Base-by-base conservation (phyloP, 2,329 filamentous ascomycete species). In the Cladobotryum mycophilum region DNA sequence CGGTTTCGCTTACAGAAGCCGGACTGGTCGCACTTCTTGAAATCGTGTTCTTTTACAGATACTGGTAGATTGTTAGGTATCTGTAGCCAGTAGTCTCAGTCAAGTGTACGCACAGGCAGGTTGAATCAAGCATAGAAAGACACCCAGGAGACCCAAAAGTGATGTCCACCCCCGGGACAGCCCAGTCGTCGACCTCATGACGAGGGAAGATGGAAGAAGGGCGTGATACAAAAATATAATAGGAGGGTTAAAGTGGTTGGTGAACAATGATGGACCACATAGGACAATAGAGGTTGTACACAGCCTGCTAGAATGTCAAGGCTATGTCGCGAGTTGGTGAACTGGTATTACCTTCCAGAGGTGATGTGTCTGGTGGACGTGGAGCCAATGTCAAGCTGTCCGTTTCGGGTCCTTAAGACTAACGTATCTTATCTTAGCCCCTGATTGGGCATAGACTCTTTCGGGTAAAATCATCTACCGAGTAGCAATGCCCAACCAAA, bases 1-100 rank as follows among this genome's bases (percentile, higher is more conserved):
- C 93, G 84, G 72, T 97, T 97, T 58, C 93, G 88, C 67, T 90
- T 93, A 73, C 93, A 99, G 75, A 99, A 99, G 62, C 93, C 93
- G 4, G 92, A 93, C 67, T 99, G 92, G 59, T 87, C 75, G 74
- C 93, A 99, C 61, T 87, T 96, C 67, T 97, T 99, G 79, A 97
- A 99, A 68, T 95, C 91, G 62, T 96, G 84, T 66, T 96, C 87
- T 73, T 99, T 99, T 47, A 99, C 93, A 61, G 81, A 78, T 57
- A 81, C 90, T 95, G 33, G 12, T 12, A 8, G 9, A 4, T 7
- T 41, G 38, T 41, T 20, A 41, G 38, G 12, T 4, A n/a, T 11
- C 15, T 38, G 6, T 38, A 17, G 7, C 15, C 9, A 3, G 5
- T 6, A 41, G 4, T 41, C 7, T 11, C 11, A 4, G 33, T 22